Evolutionary conservation across 331 rosid genomes (phyloP).

Genomic region (Prunus yedoensis): DNA sequence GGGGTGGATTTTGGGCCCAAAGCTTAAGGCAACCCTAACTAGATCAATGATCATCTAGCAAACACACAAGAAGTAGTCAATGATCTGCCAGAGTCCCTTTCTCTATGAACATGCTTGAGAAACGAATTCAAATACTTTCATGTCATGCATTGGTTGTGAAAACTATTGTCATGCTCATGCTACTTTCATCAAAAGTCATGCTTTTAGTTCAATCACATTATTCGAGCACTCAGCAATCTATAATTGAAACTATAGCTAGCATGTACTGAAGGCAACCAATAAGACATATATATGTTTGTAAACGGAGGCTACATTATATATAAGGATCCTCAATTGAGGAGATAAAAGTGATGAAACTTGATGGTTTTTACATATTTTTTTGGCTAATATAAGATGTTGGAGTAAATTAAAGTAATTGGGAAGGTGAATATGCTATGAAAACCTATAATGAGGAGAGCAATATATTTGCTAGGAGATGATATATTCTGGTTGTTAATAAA

Average conservation of each 20-base stretch:
- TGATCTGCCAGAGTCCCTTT: too few relatives aligned
- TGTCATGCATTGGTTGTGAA: background rate
- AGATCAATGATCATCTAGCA: too few relatives aligned
- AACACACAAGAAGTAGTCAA: too few relatives aligned
- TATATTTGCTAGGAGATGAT: too few relatives aligned
- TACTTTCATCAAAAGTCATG: background rate
- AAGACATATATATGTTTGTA: background rate
- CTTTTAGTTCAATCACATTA: background rate
- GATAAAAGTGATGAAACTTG: background rate
- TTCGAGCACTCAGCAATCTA: background rate
- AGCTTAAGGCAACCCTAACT: too few relatives aligned
- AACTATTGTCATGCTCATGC: background rate
- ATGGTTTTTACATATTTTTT: background rate
- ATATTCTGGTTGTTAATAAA: too few relatives aligned
- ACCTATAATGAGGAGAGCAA: too few relatives aligned
- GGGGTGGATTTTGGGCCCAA: too few relatives aligned
- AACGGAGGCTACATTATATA: background rate
- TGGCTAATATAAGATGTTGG: too few relatives aligned
- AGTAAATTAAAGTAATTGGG: too few relatives aligned
- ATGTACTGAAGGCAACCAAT: background rate
- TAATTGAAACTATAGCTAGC: background rate
- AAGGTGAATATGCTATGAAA: too few relatives aligned
- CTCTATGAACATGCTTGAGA: too few relatives aligned
- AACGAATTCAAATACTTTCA: background rate
- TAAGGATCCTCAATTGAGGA: background rate